Conservation (phyloP, 805 yeast species). For the Teunomyces panamensis region DNA sequence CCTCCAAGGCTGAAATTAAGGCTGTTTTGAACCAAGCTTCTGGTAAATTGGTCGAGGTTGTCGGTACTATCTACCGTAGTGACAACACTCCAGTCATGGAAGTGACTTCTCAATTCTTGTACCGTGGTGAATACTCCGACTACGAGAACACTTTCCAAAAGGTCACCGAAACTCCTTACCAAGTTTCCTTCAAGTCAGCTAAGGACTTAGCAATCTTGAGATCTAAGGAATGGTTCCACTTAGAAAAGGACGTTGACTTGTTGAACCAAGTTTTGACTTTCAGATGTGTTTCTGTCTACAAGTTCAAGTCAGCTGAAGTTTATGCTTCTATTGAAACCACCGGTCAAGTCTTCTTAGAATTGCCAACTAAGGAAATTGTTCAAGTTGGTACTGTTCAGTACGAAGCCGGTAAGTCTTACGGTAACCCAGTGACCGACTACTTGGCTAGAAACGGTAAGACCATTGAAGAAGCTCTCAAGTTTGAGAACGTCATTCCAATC, state of each 20-base stretch:
- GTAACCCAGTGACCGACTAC: conserved; percentile 97
- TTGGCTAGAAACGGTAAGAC: conserved; percentile 87
- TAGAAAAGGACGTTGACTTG: conserved; percentile 66
- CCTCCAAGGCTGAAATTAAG: conserved; percentile 78
- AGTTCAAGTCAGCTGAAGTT: conserved; percentile 72
- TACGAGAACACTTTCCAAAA: conserved; percentile 91
- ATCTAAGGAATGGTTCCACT: conserved; percentile 97
- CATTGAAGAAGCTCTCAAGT: conserved; percentile 87
- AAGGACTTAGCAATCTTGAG: conserved; percentile 91
- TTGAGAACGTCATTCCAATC: conserved; percentile 88
- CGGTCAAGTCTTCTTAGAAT: conserved; percentile 83
- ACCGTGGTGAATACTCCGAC: conserved; percentile 88
- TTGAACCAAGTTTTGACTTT: conserved; percentile 80
- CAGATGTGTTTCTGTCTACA: conserved; percentile 81
- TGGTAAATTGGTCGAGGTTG: conserved; percentile 95
- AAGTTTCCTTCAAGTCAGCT: conserved; percentile 65
- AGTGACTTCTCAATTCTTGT: conserved; percentile 91
- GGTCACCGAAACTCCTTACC: conserved; percentile 81
- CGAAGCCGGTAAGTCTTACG: conserved; percentile 88
- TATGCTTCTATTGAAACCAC: conserved; percentile 77
- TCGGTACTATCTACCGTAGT: conserved; percentile 73
- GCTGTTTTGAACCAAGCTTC: conserved; percentile 88
- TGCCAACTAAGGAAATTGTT: conserved; percentile 86
- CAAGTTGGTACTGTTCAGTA: conserved; percentile 82
- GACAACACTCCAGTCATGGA: conserved; percentile 81